Conservation (phyloP, 371 early-diverging fungal species). For the Umbelopsis sp. region DNA sequence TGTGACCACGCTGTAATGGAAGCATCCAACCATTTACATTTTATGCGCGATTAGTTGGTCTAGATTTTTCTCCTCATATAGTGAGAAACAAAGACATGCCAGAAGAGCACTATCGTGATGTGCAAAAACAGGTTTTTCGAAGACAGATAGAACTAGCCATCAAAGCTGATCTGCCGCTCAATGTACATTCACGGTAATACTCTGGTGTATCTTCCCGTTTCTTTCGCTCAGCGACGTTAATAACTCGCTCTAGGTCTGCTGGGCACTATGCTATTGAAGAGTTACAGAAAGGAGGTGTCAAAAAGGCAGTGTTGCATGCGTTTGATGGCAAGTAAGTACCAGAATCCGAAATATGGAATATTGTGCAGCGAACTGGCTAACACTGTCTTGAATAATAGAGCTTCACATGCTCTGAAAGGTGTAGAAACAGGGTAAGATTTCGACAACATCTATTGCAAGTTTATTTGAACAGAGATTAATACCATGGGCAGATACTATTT, state of each 20-base stretch:
- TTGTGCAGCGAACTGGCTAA: too few species aligned
- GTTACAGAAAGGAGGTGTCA: conserved; percentile 54
- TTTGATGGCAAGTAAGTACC: conserved; percentile 64
- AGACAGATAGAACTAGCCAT: conserved; percentile 58
- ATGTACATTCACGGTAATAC: conserved; percentile 64
- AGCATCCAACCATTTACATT: not conserved
- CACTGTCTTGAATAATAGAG: conserved; percentile 16
- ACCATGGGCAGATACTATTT: conserved; percentile 41
- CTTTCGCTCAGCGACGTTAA: not conserved
- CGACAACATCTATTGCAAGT: too few species aligned
- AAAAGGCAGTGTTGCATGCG: conserved; percentile 65
- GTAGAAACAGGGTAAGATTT: conserved; percentile 39
- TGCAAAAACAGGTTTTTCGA: conserved; percentile 59
- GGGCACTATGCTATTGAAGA: conserved; percentile 70
- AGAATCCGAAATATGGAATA: not conserved
- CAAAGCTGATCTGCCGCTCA: conserved; percentile 57
- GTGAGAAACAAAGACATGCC: conserved; percentile 36
- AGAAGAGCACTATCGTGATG: conserved; percentile 48
- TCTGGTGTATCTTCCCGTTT: too few species aligned
- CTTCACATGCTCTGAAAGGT: conserved; percentile 51
- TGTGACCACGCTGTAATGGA: too few species aligned
- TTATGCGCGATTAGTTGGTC: conserved; percentile 45
- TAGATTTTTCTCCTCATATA: conserved; percentile 71
- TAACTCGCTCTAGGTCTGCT: conserved; percentile 41
- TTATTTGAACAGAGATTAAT: not conserved